These are phyloP conservation scores for Ajuga reptans DNA, from an alignment of 305 asterid species.

Conservation along the genomic window DNA sequence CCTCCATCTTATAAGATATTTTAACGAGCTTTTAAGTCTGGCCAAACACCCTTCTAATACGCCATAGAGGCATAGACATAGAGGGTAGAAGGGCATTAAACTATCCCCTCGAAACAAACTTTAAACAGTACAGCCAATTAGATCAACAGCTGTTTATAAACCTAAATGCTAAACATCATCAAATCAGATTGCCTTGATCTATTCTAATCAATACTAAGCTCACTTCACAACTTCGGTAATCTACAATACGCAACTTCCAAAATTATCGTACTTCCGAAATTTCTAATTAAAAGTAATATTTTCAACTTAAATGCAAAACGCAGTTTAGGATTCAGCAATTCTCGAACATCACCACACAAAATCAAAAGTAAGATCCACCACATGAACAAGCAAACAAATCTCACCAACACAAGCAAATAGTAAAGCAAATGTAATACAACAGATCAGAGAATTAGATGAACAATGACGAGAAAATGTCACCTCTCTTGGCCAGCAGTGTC, in stretches of 20 bases:
- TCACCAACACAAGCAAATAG: neutral
- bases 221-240: neutral
- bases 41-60: neutral
- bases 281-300: neutral
- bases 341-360: neutral
- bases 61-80: neutral
- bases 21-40: neutral
- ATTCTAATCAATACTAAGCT: neutral
- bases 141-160: slow-evolving; percentile 14
- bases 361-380: slow-evolving; percentile 8
- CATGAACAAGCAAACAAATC: neutral
- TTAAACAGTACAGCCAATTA: neutral
- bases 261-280: neutral
- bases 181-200: slow-evolving; percentile 28
- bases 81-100: neutral
- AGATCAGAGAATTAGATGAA: slow-evolving; percentile 24
- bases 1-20: too few species aligned
- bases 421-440: neutral
- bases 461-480: slow-evolving; percentile 23
- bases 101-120: neutral
- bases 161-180: slow-evolving; percentile 16
- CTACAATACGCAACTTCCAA: neutral
- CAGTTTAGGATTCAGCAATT: slow-evolving; percentile 17
- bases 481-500: slow-evolving; percentile 88
- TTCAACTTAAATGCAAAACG: slow-evolving; percentile 1